These are phyloP conservation scores for Catenaria anguillulae DNA, from an alignment of 371 early-diverging fungal genomes.

Conservation along the genomic window DNA sequence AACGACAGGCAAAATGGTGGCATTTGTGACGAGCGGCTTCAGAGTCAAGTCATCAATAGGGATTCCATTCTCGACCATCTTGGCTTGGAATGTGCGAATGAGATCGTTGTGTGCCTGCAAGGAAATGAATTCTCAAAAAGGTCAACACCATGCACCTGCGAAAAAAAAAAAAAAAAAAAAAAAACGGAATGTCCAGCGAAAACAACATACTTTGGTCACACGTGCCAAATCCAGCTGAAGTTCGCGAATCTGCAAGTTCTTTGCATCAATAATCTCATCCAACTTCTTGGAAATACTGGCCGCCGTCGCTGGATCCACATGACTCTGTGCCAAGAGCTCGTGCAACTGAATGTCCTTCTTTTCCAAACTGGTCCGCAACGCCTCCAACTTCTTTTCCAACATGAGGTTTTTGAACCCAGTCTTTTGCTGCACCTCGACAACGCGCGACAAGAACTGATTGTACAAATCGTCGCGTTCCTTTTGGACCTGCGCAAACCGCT, in stretches of 20 bases:
- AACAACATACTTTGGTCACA: constrained; percentile 38
- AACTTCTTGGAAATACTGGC: constrained; percentile 28
- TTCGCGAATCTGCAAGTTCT: constrained; percentile 35
- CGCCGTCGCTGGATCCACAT: constrained; percentile 32
- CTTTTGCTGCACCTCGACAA: constrained; percentile 40
- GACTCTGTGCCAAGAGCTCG: constrained; percentile 35
- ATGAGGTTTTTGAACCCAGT: constrained; percentile 41
- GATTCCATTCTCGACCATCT: constrained; percentile 33
- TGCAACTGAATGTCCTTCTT: constrained; percentile 40
- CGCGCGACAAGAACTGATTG: constrained; percentile 34
- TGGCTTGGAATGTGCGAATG: constrained; percentile 37
- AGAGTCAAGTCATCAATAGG: constrained; percentile 37
- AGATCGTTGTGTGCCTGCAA: constrained; percentile 35
- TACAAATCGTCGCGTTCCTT: constrained; percentile 39
- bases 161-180: neutral
- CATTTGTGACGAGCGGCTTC: neutral
- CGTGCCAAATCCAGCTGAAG: constrained; percentile 37
- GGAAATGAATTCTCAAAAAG: neutral
- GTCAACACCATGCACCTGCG: neutral
- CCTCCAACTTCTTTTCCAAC: constrained; percentile 38
- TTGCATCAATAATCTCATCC: constrained; percentile 35
- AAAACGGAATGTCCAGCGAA: too few relatives aligned
- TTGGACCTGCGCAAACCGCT: constrained; percentile 31
- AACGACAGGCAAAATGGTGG: neutral
- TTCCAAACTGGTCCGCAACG: constrained; percentile 30